These are phyloP conservation scores for Vanilla planifolia DNA, from an alignment of 106 monocot species.

Conservation along the genomic window DNA sequence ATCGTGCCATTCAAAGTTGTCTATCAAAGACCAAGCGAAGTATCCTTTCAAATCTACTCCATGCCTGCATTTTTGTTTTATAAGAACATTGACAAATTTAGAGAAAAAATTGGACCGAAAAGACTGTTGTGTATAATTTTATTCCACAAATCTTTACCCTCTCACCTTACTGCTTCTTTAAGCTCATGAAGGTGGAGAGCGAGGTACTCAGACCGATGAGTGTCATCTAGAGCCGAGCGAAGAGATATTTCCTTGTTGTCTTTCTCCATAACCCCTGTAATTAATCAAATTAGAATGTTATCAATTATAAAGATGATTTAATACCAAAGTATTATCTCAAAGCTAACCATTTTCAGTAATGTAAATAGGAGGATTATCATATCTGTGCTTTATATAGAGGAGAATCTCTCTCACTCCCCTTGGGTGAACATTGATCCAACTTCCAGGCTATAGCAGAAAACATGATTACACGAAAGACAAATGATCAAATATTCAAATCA, in stretches of 20 bases:
- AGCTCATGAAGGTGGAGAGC: conserved; percentile 9
- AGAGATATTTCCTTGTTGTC: conserved; percentile 13
- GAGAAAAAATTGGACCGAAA: too few relatives aligned
- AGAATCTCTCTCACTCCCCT: conserved; percentile 7
- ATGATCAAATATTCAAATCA: neutral
- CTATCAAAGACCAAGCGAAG: conserved; percentile 45
- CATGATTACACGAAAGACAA: neutral
- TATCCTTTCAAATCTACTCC: conserved; percentile 35
- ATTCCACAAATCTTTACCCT: too few relatives aligned
- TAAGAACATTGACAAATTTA: too few relatives aligned
- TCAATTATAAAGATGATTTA: neutral
- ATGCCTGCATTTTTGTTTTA: conserved; percentile 1
- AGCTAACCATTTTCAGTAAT: conserved; percentile 19
- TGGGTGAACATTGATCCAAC: conserved; percentile 11
- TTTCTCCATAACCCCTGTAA: conserved; percentile 15
- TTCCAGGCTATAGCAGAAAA: conserved; percentile 5
- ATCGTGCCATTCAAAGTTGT: conserved; percentile 43
- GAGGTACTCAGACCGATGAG: conserved; percentile 3
- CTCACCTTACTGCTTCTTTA: conserved; percentile 2
- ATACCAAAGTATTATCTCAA: too few relatives aligned
- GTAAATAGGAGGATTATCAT: conserved; percentile 10
- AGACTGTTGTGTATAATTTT: too few relatives aligned
- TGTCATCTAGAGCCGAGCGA: conserved; percentile 27
- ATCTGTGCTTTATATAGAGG: conserved; percentile 1
- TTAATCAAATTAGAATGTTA: neutral